These are phyloP conservation scores for Olyra latifolia DNA, from an alignment of 176 grass and related monocot genomes.

Conservation along the genomic window DNA sequence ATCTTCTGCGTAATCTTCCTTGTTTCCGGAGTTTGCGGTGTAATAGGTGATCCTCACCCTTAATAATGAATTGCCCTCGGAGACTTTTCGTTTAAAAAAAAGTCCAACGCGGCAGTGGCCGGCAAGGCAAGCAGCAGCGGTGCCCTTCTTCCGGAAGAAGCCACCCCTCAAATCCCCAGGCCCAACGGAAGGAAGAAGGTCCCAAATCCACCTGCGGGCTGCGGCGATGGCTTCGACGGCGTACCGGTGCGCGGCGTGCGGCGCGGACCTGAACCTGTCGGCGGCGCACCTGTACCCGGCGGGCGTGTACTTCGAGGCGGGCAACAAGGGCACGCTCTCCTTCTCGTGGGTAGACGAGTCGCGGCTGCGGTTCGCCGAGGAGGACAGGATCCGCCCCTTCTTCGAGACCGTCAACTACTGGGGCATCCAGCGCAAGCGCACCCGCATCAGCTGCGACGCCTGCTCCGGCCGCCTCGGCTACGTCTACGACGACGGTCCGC, in stretches of 20 bases:
- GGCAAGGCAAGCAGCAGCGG: not conserved
- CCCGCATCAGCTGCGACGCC: slow-evolving; percentile 65
- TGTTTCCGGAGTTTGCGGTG: too few species aligned
- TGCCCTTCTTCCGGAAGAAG: not conserved
- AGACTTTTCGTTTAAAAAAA: too few species aligned
- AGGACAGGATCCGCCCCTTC: slow-evolving; percentile 73
- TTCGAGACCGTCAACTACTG: slow-evolving; percentile 88
- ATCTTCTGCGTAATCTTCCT: too few species aligned
- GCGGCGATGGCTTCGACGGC: not conserved
- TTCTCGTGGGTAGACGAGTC: slow-evolving; percentile 88
- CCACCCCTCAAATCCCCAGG: not conserved
- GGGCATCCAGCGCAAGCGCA: slow-evolving; percentile 83
- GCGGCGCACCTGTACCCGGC: slow-evolving; percentile 65
- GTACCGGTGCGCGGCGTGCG: slow-evolving; percentile 63
- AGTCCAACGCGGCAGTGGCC: slow-evolving; percentile 9
- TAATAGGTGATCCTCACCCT: too few species aligned
- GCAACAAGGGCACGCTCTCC: slow-evolving; percentile 93
- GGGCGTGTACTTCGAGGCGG: slow-evolving; percentile 72
- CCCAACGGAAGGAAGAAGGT: not conserved
- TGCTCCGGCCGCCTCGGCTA: slow-evolving; percentile 68
- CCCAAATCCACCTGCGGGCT: not conserved
- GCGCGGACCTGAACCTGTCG: slow-evolving; percentile 73
- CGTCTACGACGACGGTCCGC: slow-evolving; percentile 87
- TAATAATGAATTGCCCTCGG: too few species aligned
- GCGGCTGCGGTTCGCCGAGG: slow-evolving; percentile 60